phyloP scores from a whole-genome alignment of 139 green algal genomes.

The Yamagishiella unicocca region DNA sequence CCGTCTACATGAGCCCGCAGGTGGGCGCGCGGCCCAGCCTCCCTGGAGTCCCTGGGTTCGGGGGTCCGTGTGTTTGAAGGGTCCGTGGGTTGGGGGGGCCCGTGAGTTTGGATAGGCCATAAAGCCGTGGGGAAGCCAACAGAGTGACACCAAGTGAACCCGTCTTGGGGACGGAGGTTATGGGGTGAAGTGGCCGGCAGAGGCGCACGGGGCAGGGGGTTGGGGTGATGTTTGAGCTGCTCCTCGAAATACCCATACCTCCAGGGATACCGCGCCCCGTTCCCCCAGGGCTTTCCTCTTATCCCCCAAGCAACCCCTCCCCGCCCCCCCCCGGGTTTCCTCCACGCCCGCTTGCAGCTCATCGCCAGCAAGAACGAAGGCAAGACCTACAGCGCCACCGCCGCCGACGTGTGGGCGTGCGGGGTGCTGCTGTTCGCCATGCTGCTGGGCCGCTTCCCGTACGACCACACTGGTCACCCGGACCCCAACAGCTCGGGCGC shows the following conservation, averaged over 20 bases:
- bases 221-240: too few relatives aligned
- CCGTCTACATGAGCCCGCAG: constrained; percentile 74
- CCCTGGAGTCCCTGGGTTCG: not conserved
- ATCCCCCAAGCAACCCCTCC: not conserved
- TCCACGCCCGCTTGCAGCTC: constrained; percentile 26
- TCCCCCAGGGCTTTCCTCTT: too few relatives aligned
- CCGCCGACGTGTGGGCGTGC: constrained; percentile 70
- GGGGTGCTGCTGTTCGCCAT: constrained; percentile 78
- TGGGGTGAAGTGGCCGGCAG: too few relatives aligned
- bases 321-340: not conserved
- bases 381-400: constrained; percentile 45
- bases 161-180: too few relatives aligned
- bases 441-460: constrained; percentile 77
- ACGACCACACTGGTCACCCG: constrained; percentile 63
- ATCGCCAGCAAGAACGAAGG: constrained; percentile 45
- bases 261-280: too few relatives aligned
- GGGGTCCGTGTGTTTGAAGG: not conserved
- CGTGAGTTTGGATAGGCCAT: too few relatives aligned
- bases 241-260: too few relatives aligned
- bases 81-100: not conserved
- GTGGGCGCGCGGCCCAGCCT: not conserved
- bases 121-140: too few relatives aligned
- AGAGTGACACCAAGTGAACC: too few relatives aligned
- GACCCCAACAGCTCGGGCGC: constrained; percentile 65
- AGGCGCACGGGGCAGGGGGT: too few relatives aligned